A percentile compares a stretch with the other conserved stretches of the same genome.
These are phyloP conservation scores for Cetradonia linearis DNA, from an alignment of 495 filamentous ascomycete species.

Conservation along the genomic window DNA sequence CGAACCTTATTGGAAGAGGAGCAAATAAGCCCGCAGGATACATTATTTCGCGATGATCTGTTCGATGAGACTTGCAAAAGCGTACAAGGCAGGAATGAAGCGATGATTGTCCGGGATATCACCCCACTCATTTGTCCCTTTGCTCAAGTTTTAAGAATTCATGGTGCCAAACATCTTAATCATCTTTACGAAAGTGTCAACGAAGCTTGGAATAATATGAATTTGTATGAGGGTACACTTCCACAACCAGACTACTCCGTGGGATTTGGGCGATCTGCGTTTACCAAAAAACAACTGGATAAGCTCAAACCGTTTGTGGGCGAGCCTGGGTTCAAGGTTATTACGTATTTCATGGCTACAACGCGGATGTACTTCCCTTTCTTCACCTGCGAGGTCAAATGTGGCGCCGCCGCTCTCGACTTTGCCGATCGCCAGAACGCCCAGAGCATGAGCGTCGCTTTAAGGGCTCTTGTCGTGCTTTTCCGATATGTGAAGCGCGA, in stretches of 20 bases:
- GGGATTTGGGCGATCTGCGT: conserved; percentile 35
- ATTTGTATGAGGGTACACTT: conserved; percentile 27
- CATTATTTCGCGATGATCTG: conserved; percentile 32
- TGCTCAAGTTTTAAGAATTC: conserved; percentile 27
- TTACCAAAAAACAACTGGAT: conserved; percentile 33
- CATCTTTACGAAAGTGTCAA: conserved; percentile 35
- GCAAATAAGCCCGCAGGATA: conserved; percentile 27
- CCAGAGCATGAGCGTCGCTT: conserved; percentile 31
- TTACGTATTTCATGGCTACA: conserved; percentile 33
- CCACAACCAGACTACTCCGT: conserved; percentile 39
- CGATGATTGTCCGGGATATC: conserved; percentile 34
- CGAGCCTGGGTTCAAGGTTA: conserved; percentile 1
- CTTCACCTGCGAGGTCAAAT: conserved; percentile 34
- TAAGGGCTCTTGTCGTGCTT: conserved; percentile 27
- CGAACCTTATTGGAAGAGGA: conserved; percentile 26
- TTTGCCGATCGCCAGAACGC: conserved; percentile 34
- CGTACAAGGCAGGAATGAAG: conserved; percentile 31
- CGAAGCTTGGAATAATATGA: conserved; percentile 34
- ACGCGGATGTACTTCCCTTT: conserved; percentile 37
- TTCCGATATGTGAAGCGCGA: conserved; percentile 30
- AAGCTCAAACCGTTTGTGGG: conserved; percentile 36
- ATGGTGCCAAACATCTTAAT: conserved; percentile 27
- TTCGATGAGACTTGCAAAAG: conserved; percentile 29
- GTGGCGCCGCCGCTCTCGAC: conserved; percentile 28
- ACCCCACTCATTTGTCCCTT: conserved; percentile 32